Percentiles rank a stretch among this genome's conserved stretches.
phyloP scores from a whole-genome alignment of 441 rosid genomes.

The Erodium trifolium region DNA sequence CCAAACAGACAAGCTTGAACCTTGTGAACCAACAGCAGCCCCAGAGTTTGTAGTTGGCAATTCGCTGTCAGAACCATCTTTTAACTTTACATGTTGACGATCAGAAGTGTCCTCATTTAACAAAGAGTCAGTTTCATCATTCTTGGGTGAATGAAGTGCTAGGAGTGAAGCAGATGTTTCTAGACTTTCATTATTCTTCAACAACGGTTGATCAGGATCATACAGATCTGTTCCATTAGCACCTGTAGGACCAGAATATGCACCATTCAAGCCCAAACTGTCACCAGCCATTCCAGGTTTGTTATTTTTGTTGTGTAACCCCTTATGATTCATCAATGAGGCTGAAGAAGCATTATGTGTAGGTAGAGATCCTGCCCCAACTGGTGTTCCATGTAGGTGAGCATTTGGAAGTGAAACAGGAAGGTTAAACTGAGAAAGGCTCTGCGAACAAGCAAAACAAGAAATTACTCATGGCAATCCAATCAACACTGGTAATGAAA shows the following conservation, averaged over 20 bases:
- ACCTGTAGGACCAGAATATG: conserved; percentile 37
- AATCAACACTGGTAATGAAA: background rate
- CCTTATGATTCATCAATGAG: conserved; percentile 44
- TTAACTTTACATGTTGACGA: conserved; percentile 29
- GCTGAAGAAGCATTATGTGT: conserved; percentile 45
- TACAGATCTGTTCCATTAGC: conserved; percentile 68
- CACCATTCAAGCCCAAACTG: conserved; percentile 50
- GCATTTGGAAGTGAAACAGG: conserved; percentile 86
- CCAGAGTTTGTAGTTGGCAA: conserved; percentile 30
- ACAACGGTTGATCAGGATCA: conserved; percentile 98
- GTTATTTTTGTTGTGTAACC: conserved; percentile 45
- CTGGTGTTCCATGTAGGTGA: conserved; percentile 51
- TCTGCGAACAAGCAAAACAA: conserved; percentile 48
- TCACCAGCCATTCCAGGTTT: conserved; percentile 56
- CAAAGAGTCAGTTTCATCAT: conserved; percentile 48
- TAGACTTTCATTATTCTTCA: conserved; percentile 61
- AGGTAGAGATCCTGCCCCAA: conserved; percentile 50
- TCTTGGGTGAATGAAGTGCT: conserved; percentile 44
- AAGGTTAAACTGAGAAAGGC: conserved; percentile 96
- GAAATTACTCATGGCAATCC: conserved; percentile 14
- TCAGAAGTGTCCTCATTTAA: conserved; percentile 39
- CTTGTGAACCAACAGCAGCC: conserved; percentile 33
- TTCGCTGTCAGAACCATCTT: conserved; percentile 37
- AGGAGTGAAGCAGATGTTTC: conserved; percentile 52
- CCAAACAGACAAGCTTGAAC: conserved; percentile 57